Conservation (phyloP, 1,284 basidiomycete genomes). For the Marasmius fiardii region DNA sequence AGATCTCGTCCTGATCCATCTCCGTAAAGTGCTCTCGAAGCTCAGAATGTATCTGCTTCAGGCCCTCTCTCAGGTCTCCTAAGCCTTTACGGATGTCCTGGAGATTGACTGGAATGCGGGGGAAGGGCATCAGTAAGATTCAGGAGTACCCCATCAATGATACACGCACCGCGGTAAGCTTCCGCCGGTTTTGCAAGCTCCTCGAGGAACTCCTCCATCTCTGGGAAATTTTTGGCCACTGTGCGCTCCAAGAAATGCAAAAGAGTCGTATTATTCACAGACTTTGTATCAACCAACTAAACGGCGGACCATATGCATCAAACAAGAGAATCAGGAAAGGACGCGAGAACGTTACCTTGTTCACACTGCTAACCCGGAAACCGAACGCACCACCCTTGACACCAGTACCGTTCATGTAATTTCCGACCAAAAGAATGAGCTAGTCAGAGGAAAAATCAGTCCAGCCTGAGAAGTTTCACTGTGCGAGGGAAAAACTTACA, state of each 20-base stretch:
- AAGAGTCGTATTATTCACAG: slow-evolving; percentile 88
- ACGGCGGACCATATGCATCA: not conserved
- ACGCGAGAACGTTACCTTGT: slow-evolving; percentile 59
- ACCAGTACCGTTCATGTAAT: slow-evolving; percentile 97
- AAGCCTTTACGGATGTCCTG: slow-evolving; percentile 76
- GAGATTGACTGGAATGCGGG: slow-evolving; percentile 55
- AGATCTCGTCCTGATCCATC: slow-evolving; percentile 68
- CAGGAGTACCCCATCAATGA: not conserved
- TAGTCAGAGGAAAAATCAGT: slow-evolving; percentile 27
- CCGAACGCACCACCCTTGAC: slow-evolving; percentile 97
- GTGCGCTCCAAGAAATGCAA: slow-evolving; percentile 94
- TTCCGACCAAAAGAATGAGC: slow-evolving; percentile 94
- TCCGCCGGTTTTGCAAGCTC: slow-evolving; percentile 90
- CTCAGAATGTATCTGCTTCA: slow-evolving; percentile 75
- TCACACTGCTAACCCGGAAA: slow-evolving; percentile 97
- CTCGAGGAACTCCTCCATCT: slow-evolving; percentile 86
- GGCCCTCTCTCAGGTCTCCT: slow-evolving; percentile 72
- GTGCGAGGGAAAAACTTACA: slow-evolving; percentile 37
- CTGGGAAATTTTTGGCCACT: slow-evolving; percentile 83
- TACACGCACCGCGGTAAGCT: slow-evolving; percentile 79
- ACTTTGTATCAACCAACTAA: slow-evolving; percentile 96
- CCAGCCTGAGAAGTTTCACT: slow-evolving; percentile 10
- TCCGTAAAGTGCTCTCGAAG: slow-evolving; percentile 78
- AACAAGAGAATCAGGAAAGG: not conserved
- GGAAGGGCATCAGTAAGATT: not conserved